These are phyloP conservation scores for Globisporangium okanoganense DNA, from an alignment of 352 stramenopile genomes.

Conservation along the genomic window DNA sequence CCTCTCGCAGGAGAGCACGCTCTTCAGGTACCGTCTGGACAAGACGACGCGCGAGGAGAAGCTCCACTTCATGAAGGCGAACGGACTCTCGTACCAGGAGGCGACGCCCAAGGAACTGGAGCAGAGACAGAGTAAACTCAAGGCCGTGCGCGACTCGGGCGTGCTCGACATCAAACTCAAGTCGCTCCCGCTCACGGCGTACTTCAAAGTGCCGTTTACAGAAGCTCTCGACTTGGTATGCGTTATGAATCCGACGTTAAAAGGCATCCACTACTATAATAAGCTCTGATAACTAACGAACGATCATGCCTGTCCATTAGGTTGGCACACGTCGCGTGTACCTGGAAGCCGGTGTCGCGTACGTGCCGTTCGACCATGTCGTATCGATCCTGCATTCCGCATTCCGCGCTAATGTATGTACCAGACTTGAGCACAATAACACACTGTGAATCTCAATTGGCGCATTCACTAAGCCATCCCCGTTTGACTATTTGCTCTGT, in stretches of 20 bases:
- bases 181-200: slow-evolving; percentile 55
- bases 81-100: slow-evolving; percentile 76
- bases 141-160: slow-evolving; percentile 57
- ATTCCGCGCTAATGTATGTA: slow-evolving; percentile 86
- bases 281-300: background rate
- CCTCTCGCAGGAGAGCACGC: slow-evolving; percentile 91
- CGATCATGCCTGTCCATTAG: slow-evolving; percentile 5
- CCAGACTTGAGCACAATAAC: background rate
- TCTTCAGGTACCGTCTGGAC: slow-evolving; percentile 92
- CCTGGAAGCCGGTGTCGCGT: slow-evolving; percentile 92
- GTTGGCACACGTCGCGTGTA: slow-evolving; percentile 90
- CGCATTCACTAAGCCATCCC: background rate
- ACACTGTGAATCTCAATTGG: background rate
- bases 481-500: slow-evolving; percentile 4
- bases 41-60: slow-evolving; percentile 89
- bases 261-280: background rate
- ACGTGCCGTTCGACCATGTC: slow-evolving; percentile 93
- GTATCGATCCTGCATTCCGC: slow-evolving; percentile 93
- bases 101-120: slow-evolving; percentile 66
- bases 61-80: slow-evolving; percentile 85
- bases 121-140: slow-evolving; percentile 53
- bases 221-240: slow-evolving; percentile 95
- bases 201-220: slow-evolving; percentile 97
- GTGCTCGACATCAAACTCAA: slow-evolving; percentile 38
- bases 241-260: no score